These are phyloP conservation scores for Termitomyces sp. DNA, from an alignment of 768 basidiomycete genomes.

Conservation along the genomic window DNA sequence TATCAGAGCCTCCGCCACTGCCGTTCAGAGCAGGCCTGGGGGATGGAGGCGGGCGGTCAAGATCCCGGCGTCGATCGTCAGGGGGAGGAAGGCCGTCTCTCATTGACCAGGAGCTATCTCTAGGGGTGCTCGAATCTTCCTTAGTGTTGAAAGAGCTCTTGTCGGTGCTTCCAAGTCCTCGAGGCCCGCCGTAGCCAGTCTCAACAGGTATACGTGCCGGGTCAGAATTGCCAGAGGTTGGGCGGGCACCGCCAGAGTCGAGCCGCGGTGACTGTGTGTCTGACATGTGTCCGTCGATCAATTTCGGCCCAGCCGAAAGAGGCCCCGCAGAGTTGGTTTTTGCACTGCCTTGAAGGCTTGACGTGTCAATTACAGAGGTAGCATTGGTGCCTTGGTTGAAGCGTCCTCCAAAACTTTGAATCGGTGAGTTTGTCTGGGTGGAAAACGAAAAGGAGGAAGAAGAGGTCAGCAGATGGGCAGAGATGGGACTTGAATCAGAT, in stretches of 20 bases:
- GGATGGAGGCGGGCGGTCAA: slow-evolving; percentile 17
- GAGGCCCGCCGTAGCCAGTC: slow-evolving; percentile 18
- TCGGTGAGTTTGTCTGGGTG: slow-evolving; percentile 17
- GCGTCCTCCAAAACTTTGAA: slow-evolving; percentile 18
- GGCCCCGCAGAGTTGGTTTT: slow-evolving; percentile 17
- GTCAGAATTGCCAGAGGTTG: slow-evolving; percentile 11
- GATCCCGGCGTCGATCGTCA: slow-evolving; percentile 29
- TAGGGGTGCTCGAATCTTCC: slow-evolving; percentile 20
- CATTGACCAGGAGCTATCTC: slow-evolving; percentile 24
- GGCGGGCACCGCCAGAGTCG: slow-evolving; percentile 8
- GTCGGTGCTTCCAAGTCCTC: slow-evolving; percentile 19
- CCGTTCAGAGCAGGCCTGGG: slow-evolving; percentile 12
- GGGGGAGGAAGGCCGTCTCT: slow-evolving; percentile 17
- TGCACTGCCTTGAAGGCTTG: slow-evolving; percentile 19
- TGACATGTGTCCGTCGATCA: slow-evolving; percentile 13
- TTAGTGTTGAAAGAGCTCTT: slow-evolving; percentile 25
- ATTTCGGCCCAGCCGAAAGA: slow-evolving; percentile 11
- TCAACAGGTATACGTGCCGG: slow-evolving; percentile 19
- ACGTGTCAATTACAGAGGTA: slow-evolving; percentile 18
- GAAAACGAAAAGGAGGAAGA: slow-evolving; percentile 12
- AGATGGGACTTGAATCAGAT: slow-evolving; percentile 13
- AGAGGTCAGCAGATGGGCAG: slow-evolving; percentile 12
- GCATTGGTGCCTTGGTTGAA: slow-evolving; percentile 18
- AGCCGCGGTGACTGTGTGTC: slow-evolving; percentile 10
- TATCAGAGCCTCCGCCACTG: slow-evolving; percentile 10